Conservation (phyloP, 2,329 filamentous ascomycete species). For the Torrubiellomyces zombiae region DNA sequence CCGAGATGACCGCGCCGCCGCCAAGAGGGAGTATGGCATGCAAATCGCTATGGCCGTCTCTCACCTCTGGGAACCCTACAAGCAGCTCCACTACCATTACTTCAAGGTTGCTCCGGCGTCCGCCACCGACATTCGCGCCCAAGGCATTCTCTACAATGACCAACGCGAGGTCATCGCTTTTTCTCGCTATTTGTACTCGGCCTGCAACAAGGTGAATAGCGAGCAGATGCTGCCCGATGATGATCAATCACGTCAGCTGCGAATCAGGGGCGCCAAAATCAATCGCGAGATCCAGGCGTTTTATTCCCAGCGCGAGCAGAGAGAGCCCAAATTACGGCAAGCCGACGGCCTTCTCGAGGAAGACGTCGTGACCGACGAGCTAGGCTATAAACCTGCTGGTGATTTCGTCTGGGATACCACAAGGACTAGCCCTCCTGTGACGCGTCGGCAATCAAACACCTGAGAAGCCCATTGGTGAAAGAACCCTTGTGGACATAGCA, state of each 20-base stretch:
- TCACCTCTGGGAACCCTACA: slow-evolving; percentile 33
- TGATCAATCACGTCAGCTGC: slow-evolving; percentile 17
- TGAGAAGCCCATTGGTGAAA: background rate
- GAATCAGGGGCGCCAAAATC: slow-evolving; percentile 15
- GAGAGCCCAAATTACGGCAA: slow-evolving; percentile 15
- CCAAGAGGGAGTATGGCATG: slow-evolving; percentile 27
- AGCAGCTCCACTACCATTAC: slow-evolving; percentile 18
- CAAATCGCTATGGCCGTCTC: slow-evolving; percentile 34
- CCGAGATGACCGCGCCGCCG: slow-evolving; percentile 14
- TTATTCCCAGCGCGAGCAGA: slow-evolving; percentile 16
- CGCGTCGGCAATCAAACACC: background rate
- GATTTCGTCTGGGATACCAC: slow-evolving; percentile 18
- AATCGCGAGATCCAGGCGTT: slow-evolving; percentile 21
- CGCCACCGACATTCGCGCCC: slow-evolving; percentile 10
- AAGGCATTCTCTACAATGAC: slow-evolving; percentile 15
- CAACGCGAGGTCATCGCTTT: slow-evolving; percentile 26
- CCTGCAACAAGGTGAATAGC: slow-evolving; percentile 25
- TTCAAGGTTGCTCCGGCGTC: slow-evolving; percentile 12
- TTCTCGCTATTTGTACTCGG: slow-evolving; percentile 27
- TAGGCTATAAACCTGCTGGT: slow-evolving; percentile 5
- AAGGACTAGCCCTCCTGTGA: slow-evolving; percentile 3
- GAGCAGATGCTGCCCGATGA: slow-evolving; percentile 21
- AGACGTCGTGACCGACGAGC: slow-evolving; percentile 6
- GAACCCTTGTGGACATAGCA: too few species aligned
- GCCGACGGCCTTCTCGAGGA: slow-evolving; percentile 3